phyloP scores from a whole-genome alignment of 1,284 basidiomycete species.

The Naganishia liquefaciens region DNA sequence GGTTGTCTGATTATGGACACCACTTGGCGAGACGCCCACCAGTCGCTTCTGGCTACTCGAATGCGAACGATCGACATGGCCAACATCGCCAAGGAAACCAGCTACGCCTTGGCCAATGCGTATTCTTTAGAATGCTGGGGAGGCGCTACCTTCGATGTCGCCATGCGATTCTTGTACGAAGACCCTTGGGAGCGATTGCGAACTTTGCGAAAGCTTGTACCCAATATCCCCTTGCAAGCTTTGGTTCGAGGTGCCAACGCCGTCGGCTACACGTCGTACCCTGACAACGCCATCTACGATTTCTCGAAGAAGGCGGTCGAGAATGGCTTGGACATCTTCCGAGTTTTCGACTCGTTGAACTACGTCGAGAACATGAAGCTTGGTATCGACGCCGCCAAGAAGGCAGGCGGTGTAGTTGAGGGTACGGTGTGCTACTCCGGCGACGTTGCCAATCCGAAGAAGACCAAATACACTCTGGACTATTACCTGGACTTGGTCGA shows the following conservation, averaged over 20 bases:
- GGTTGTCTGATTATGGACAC: constrained; percentile 94
- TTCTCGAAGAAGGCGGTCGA: constrained; percentile 97
- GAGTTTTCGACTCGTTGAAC: constrained; percentile 98
- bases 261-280: constrained; percentile 98
- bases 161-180: constrained; percentile 99
- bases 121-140: constrained; percentile 99
- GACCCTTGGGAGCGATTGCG: constrained; percentile 99
- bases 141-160: constrained; percentile 98
- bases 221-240: constrained; percentile 98
- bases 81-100: constrained; percentile 98
- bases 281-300: constrained; percentile 99
- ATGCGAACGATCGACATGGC: constrained; percentile 96
- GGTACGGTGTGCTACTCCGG: constrained; percentile 99
- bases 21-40: constrained; percentile 99
- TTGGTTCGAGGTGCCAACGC: constrained; percentile 98
- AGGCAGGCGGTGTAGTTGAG: constrained; percentile 96
- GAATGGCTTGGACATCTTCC: constrained; percentile 99
- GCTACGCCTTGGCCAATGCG: constrained; percentile 89
- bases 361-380: constrained; percentile 96
- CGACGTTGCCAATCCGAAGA: constrained; percentile 91
- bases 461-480: constrained; percentile 95
- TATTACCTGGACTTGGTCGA: constrained; percentile 98
- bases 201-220: constrained; percentile 90
- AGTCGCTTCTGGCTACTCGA: constrained; percentile 94
- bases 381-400: constrained; percentile 98